Percentiles rank a stretch among this genome's conserved stretches.
Conservation (phyloP, 768 basidiomycete species). For the Suillus sp. region DNA sequence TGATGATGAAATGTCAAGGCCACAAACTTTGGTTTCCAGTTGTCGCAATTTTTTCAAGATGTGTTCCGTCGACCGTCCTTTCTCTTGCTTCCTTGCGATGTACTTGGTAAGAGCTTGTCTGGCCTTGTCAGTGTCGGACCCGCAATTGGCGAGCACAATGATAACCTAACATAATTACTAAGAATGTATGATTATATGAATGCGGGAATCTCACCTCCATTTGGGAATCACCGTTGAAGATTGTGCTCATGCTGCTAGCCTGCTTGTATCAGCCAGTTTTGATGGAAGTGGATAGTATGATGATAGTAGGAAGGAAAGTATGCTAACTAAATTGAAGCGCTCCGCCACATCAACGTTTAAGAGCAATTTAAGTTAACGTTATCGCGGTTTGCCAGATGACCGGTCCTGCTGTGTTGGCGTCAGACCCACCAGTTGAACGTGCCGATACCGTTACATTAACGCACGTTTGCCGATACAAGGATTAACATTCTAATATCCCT, state of each 20-base stretch:
- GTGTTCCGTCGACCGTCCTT: conserved; percentile 33
- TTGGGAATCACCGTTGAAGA: conserved; percentile 32
- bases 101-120: conserved; percentile 32
- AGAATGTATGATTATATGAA: neutral
- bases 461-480: neutral
- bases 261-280: neutral
- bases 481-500: neutral
- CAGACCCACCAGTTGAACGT: neutral
- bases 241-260: neutral
- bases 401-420: neutral
- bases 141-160: conserved; percentile 36
- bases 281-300: neutral
- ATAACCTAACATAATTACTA: conserved; percentile 29
- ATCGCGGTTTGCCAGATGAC: neutral
- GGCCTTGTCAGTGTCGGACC: conserved; percentile 29
- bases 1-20: neutral
- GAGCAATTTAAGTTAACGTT: neutral
- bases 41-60: conserved; percentile 31
- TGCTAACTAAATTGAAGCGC: neutral
- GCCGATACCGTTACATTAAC: neutral
- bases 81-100: conserved; percentile 33
- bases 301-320: neutral
- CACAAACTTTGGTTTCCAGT: conserved; percentile 31
- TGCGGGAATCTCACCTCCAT: conserved; percentile 25
- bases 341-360: neutral